Evolutionary conservation across 1,284 basidiomycete species (phyloP), one percentile per base, ranked within the genome.

Genomic region (Ustilago sp.): DNA sequence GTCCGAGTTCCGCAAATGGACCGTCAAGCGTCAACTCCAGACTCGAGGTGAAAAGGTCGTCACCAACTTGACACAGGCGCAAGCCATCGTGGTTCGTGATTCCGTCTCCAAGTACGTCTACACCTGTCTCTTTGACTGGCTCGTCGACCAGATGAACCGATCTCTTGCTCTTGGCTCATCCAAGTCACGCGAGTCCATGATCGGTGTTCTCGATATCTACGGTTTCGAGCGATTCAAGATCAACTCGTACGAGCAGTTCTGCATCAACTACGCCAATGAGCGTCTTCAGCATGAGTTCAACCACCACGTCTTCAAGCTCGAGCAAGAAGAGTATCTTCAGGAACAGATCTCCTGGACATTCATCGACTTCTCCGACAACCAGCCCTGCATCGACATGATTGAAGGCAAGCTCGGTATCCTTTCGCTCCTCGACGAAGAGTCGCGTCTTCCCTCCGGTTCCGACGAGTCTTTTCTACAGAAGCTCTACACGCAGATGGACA

Each of bases 291-390:
- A 99, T 86, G 97, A 99, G 61, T 99, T 99, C 91, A 86, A 86
- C 75, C 79, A 79, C 28, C 86, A 86, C 68, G 85, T 86, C 54
- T 87, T 87, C 72, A 88, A 89, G 89, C 91, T 98, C 36, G 97
- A 99, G 86, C 97, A 99, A 88, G 97, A 99, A 86, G 97, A 99
- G 88, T 99, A 99, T 85, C 90, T 99, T 65, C 93, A 95, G 68
- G 97, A 99, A 86, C 90, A 98, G 87, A 99, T 99, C 86, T 94
- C 96, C 85, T 99, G 97, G 97, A 98, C 94, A 1, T 99, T 99
- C 88, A 99, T 99, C 87, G 95, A 98, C 84, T 99, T 98, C 87
- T 94, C 86, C 38, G 97, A 99, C 88, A 99, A 99, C 85, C 97
- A 99, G 85, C 94, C 95, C 39, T 98, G 95, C 86, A 99, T 99